Evolutionary conservation across 1,284 basidiomycete genomes (phyloP).

Genomic region (Ceratobasidium sp.): DNA sequence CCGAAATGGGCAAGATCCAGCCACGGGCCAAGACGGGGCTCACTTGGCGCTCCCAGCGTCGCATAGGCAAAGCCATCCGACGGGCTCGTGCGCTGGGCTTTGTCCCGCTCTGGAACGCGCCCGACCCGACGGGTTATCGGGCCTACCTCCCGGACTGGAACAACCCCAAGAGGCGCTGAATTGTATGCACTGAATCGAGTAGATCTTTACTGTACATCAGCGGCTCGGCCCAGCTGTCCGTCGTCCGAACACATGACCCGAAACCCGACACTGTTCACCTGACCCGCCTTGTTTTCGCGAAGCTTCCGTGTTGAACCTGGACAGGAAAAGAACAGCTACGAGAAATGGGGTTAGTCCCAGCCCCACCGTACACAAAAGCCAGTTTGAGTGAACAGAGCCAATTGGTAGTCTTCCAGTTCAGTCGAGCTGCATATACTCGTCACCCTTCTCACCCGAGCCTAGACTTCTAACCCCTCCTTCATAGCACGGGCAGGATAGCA

Average conservation of each 20-base stretch:
- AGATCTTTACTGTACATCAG: background rate
- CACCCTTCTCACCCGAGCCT: too few relatives aligned
- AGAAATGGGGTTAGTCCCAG: too few relatives aligned
- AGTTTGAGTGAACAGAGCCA: too few relatives aligned
- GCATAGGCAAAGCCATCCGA: constrained; percentile 85
- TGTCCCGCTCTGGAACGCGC: constrained; percentile 58
- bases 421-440: too few relatives aligned
- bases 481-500: too few relatives aligned
- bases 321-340: too few relatives aligned
- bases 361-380: too few relatives aligned
- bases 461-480: too few relatives aligned
- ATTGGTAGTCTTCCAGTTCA: too few relatives aligned
- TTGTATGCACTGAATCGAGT: background rate
- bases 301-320: too few relatives aligned
- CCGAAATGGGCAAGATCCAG: constrained; percentile 86
- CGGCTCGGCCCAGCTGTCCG: background rate
- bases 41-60: constrained; percentile 82
- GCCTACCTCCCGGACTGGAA: background rate
- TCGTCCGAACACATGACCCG: constrained; percentile 1
- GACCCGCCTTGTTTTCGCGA: too few relatives aligned
- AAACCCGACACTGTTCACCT: background rate
- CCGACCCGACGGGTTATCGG: background rate
- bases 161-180: background rate
- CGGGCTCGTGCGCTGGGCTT: constrained; percentile 93
- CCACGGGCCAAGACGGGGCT: constrained; percentile 73